Conservation (phyloP, 2,329 filamentous ascomycete species). For the Esteya vermicola region DNA sequence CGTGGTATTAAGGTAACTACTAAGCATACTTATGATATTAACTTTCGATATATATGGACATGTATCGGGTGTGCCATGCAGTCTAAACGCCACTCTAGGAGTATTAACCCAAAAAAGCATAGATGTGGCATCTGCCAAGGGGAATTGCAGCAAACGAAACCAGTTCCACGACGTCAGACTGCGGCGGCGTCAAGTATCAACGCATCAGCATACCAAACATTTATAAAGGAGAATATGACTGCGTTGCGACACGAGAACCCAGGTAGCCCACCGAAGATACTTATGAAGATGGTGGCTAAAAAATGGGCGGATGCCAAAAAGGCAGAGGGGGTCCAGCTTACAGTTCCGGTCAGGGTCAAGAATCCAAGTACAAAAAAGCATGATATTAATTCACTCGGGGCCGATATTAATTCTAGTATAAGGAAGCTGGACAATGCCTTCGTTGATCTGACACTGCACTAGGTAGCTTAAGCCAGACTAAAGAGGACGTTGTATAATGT, state of each 20-base stretch:
- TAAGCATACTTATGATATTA: constrained; percentile 78
- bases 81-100: constrained; percentile 76
- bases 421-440: constrained; percentile 8
- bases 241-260: constrained; percentile 42
- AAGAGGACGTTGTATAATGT: too few relatives aligned
- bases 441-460: constrained; percentile 9
- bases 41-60: constrained; percentile 83
- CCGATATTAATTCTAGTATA: neutral
- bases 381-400: neutral
- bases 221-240: constrained; percentile 55
- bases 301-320: constrained; percentile 39
- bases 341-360: too few relatives aligned
- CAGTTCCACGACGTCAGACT: too few relatives aligned
- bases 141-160: constrained; percentile 62
- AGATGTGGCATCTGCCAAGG: constrained; percentile 67
- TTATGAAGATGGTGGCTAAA: constrained; percentile 54
- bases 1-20: constrained; percentile 69
- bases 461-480: too few relatives aligned
- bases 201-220: constrained; percentile 32
- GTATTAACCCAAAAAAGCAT: constrained; percentile 58
- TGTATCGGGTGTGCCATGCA: constrained; percentile 55
- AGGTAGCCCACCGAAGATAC: constrained; percentile 45
- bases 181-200: too few relatives aligned
- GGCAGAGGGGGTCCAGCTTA: constrained; percentile 3
- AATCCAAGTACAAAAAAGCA: too few relatives aligned